Conservation (phyloP, 805 yeast species). For the Nakazawaea peltata region DNA sequence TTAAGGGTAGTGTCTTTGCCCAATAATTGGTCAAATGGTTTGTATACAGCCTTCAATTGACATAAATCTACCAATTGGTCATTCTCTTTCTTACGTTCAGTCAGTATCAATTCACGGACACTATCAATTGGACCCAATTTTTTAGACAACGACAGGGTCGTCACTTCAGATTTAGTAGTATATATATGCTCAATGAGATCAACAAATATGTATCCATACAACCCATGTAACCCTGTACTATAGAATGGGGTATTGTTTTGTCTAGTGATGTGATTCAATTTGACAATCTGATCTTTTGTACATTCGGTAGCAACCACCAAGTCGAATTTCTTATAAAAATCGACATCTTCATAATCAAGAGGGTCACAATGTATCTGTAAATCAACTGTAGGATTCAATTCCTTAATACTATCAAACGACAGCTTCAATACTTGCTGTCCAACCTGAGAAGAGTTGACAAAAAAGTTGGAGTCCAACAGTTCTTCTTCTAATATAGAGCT, state of each 20-base stretch:
- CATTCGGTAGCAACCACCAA: constrained; percentile 73
- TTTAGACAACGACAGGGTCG: constrained; percentile 31
- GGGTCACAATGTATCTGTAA: constrained; percentile 35
- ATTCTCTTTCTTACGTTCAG: constrained; percentile 27
- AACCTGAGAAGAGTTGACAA: constrained; percentile 45
- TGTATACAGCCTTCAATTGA: constrained; percentile 28
- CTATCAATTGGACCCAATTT: constrained; percentile 39
- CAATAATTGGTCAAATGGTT: constrained; percentile 27
- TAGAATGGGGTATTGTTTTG: constrained; percentile 54
- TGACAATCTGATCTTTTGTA: constrained; percentile 27
- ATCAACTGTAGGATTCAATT: constrained; percentile 74
- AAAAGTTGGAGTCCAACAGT: constrained; percentile 72
- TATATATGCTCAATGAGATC: constrained; percentile 67
- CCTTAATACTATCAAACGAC: constrained; percentile 48
- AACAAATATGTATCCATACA: constrained; percentile 73
- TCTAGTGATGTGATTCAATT: constrained; percentile 53
- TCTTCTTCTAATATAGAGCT: constrained; percentile 40
- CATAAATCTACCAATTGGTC: constrained; percentile 28
- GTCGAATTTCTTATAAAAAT: constrained; percentile 49
- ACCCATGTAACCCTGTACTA: constrained; percentile 62
- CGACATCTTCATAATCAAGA: constrained; percentile 14
- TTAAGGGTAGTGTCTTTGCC: constrained; percentile 28
- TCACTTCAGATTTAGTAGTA: constrained; percentile 38
- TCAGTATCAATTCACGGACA: constrained; percentile 33
- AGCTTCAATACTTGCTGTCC: constrained; percentile 51